These are phyloP conservation scores for Neurospora crassa DNA, from an alignment of 2,329 filamentous ascomycete genomes.

Conservation along the genomic window DNA sequence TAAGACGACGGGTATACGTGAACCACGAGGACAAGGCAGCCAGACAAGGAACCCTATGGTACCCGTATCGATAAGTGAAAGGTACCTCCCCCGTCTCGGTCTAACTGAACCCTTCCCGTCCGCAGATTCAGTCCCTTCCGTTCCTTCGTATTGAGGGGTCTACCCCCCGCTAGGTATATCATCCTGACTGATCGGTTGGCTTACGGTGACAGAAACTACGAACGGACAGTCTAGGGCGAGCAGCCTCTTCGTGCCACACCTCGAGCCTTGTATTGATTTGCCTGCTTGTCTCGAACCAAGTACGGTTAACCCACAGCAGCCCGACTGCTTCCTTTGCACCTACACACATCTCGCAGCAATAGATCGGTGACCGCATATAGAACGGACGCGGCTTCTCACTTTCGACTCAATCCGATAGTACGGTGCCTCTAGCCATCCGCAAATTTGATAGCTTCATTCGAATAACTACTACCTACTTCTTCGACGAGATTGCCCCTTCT, in stretches of 20 bases:
- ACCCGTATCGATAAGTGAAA: not conserved
- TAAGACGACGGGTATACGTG: not conserved
- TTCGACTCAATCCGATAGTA: not conserved
- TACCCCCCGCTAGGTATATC: not conserved
- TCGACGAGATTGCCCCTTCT: not conserved
- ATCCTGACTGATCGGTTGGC: not conserved
- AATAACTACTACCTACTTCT: not conserved
- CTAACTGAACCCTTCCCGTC: not conserved
- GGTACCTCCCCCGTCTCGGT: not conserved
- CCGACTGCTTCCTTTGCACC: not conserved
- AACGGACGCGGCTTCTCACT: not conserved
- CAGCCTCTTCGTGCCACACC: not conserved
- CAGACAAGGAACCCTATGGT: not conserved
- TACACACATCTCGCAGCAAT: not conserved
- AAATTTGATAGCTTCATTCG: not conserved
- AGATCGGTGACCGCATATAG: not conserved
- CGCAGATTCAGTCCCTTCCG: not conserved
- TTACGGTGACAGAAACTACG: not conserved
- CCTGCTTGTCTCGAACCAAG: not conserved
- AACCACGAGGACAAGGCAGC: not conserved
- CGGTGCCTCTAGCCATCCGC: not conserved
- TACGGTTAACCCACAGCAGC: not conserved
- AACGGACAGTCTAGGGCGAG: not conserved
- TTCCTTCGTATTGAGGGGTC: not conserved
- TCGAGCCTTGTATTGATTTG: not conserved